Conservation (phyloP, 805 yeast species). For the Suhomyces vadensis region DNA sequence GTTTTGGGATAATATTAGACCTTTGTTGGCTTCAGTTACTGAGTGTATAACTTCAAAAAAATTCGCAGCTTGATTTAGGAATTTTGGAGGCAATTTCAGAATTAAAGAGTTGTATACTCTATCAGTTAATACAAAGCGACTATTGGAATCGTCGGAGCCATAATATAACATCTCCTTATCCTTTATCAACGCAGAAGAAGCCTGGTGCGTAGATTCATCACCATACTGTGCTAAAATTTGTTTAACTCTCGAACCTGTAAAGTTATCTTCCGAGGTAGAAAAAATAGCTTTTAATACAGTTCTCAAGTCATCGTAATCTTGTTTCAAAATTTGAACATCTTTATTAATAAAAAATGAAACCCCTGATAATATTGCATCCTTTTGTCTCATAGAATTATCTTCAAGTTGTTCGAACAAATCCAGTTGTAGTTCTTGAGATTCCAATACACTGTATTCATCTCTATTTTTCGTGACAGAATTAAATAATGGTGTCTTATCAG, state of each 20-base stretch:
- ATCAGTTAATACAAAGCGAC: constrained; percentile 60
- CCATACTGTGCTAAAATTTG: constrained; percentile 47
- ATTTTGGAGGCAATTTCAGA: constrained; percentile 34
- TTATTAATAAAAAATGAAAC: constrained; percentile 44
- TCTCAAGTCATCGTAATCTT: constrained; percentile 35
- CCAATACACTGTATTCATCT: constrained; percentile 44
- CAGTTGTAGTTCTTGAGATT: constrained; percentile 21
- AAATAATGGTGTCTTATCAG: constrained; percentile 40
- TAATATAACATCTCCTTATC: constrained; percentile 56
- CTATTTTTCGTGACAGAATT: constrained; percentile 48
- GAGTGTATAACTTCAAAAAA: constrained; percentile 48
- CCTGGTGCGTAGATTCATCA: constrained; percentile 49
- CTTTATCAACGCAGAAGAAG: constrained; percentile 51
- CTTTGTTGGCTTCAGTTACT: constrained; percentile 49
- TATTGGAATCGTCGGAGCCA: constrained; percentile 38
- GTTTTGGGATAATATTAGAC: constrained; percentile 53
- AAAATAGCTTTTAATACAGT: constrained; percentile 56
- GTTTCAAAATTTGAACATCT: constrained; percentile 10
- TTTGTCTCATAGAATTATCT: constrained; percentile 67
- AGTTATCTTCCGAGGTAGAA: constrained; percentile 51
- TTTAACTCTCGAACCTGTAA: constrained; percentile 48
- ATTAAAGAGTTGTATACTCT: constrained; percentile 42
- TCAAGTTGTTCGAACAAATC: constrained; percentile 45
- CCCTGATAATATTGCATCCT: constrained; percentile 55
- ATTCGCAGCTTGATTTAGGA: constrained; percentile 46